Conservation (phyloP, 2,329 filamentous ascomycete genomes). For the Aspergillus pseudotamarii region DNA sequence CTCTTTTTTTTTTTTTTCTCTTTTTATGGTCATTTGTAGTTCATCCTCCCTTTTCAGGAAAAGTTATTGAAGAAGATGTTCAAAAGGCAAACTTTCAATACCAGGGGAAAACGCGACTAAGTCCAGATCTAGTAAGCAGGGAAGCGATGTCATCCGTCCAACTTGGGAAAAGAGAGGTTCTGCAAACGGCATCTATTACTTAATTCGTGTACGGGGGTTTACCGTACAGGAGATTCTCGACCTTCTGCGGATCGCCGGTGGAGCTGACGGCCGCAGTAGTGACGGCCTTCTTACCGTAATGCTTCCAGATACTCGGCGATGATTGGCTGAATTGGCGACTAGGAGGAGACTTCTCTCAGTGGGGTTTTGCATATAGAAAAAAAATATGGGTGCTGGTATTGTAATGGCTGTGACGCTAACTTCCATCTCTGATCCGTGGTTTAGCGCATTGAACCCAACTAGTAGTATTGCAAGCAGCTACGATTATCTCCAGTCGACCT, state of each 20-base stretch:
- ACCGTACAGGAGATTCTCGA: conserved; percentile 1
- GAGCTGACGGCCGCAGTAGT: not conserved
- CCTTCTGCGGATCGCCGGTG: not conserved
- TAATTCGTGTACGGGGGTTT: not conserved
- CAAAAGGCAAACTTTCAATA: not conserved
- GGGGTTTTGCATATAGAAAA: not conserved
- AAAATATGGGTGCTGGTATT: not conserved
- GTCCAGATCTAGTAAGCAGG: not conserved
- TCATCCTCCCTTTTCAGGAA: not conserved
- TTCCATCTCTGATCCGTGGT: not conserved
- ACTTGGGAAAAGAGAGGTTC: not conserved
- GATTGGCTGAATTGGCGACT: not conserved
- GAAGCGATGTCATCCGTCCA: not conserved
- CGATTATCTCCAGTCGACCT: not conserved
- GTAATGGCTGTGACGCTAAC: not conserved
- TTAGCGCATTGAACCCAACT: not conserved
- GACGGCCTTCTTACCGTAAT: not conserved
- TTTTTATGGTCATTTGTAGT: not conserved
- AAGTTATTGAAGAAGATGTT: not conserved
- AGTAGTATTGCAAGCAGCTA: not conserved
- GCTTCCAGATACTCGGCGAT: not conserved
- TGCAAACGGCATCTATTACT: conserved; percentile 2
- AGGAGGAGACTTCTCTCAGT: not conserved
- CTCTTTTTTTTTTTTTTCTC: not conserved
- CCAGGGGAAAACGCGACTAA: not conserved